Conservation (phyloP, 148 eudicot species). For the Bassia scoparia region DNA sequence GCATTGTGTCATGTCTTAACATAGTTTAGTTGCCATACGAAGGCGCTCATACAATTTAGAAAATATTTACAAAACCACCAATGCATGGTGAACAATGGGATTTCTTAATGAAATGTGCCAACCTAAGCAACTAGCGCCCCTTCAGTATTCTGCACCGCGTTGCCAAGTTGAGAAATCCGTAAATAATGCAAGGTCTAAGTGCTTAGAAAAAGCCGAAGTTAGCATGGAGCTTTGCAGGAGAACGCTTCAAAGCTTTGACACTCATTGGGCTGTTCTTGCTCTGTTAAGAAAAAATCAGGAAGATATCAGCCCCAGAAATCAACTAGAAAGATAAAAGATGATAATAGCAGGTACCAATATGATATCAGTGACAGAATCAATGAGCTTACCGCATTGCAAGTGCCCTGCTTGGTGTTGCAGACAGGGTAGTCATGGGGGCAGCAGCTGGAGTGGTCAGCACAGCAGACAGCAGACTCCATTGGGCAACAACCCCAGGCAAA, state of each 20-base stretch:
- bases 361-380: background rate
- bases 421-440: slow-evolving; percentile 84
- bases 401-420: slow-evolving; percentile 49
- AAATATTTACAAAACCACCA: slow-evolving; percentile 30
- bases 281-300: slow-evolving; percentile 31
- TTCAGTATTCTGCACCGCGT: slow-evolving; percentile 1
- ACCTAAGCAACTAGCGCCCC: background rate
- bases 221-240: slow-evolving; percentile 42
- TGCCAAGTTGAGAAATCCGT: slow-evolving; percentile 1
- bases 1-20: slow-evolving; percentile 1
- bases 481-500: slow-evolving; percentile 93
- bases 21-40: slow-evolving; percentile 10
- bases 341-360: background rate
- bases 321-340: background rate
- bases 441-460: slow-evolving; percentile 72
- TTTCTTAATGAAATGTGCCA: slow-evolving; percentile 3
- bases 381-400: slow-evolving; percentile 56
- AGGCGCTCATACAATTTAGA: slow-evolving; percentile 1
- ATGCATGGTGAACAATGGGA: slow-evolving; percentile 20
- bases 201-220: slow-evolving; percentile 26
- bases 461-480: slow-evolving; percentile 69
- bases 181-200: background rate
- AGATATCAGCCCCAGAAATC: background rate
- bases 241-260: slow-evolving; percentile 46
- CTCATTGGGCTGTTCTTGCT: slow-evolving; percentile 66